Conservation (phyloP, 805 yeast genomes). For the Debaryomyces hansenii region DNA sequence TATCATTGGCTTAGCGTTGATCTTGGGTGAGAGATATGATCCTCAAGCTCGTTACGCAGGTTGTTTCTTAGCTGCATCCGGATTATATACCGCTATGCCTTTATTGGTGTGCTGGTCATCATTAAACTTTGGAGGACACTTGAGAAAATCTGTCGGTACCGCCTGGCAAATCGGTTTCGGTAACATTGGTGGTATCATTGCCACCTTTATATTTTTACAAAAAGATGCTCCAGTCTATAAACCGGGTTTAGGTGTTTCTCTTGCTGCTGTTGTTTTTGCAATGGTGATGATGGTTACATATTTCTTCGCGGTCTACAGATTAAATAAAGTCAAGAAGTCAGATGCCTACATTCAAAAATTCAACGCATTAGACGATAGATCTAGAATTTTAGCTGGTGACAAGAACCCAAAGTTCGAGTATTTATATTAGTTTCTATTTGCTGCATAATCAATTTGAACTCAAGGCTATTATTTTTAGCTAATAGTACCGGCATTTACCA, state of each 20-base stretch:
- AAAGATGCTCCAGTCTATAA: constrained; percentile 59
- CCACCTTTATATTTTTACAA: constrained; percentile 56
- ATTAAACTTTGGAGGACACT: constrained; percentile 62
- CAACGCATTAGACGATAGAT: constrained; percentile 25
- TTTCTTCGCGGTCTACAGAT: constrained; percentile 23
- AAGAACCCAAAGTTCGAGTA: constrained; percentile 37
- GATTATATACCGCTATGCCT: constrained; percentile 68
- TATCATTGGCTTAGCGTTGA: constrained; percentile 55
- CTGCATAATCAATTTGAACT: neutral
- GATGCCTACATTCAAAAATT: constrained; percentile 26
- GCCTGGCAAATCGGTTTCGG: constrained; percentile 71
- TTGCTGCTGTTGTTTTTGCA: constrained; percentile 49
- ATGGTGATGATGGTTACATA: constrained; percentile 35
- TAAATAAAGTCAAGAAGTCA: constrained; percentile 24
- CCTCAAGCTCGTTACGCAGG: constrained; percentile 56
- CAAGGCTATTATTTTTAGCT: neutral
- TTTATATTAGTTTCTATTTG: constrained; percentile 21
- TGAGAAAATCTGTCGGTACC: constrained; percentile 56
- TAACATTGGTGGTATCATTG: constrained; percentile 69
- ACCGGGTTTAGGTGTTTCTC: constrained; percentile 52
- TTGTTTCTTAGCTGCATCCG: constrained; percentile 58
- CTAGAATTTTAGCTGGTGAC: constrained; percentile 37
- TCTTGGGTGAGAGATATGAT: constrained; percentile 44
- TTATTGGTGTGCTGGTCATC: constrained; percentile 67
- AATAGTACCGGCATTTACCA: neutral